Base-by-base conservation (phyloP, 169 alveolate species). In the Eimeria acervulina region DNA sequence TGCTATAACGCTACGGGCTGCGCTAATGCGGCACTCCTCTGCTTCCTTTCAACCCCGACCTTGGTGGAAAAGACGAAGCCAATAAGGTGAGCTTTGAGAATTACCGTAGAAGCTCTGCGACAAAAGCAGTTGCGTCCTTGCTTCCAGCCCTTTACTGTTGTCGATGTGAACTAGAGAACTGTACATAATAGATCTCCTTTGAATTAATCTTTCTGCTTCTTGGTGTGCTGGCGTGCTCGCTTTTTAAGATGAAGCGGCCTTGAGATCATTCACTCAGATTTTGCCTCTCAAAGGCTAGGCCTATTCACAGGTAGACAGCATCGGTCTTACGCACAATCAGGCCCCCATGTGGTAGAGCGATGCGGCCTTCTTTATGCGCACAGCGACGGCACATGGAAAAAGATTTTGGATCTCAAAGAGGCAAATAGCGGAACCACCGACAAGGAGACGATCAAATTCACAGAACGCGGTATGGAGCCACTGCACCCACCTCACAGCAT, bases 1-100 rank as follows among this genome's bases (percentile, higher is more conserved):
- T 85, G 93, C 80, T 59, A 59, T 47, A 23, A 85, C 59, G 93
- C 93, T 28, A 85, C 93, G 17, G 93, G 93, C 8, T 85, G 93
- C 63, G 31, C 8, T 1, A 85, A 85, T 13, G 17, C 66, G 5
- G 93, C 81, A 3, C 81, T 85, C 63, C 36, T 85, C 17, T 85
- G 93, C 42, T 33, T 85, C n/a, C 76, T 85, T 4, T 33, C 47
- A 6, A 72, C 13, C 59, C 59, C 76, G 10, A 85, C 93, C 33
- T 42, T 85, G 51, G 93, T 85, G 31, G 40, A 85, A 42, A 5
- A 12, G 15, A 8, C 6, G 0, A 8, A 33, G 38, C 93, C 93
- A 40, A 85, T 85, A 59, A 85, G 93, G 93, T 85, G 61, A 0
- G 81, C 33, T 0, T 26, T 31, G 21, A 33, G 21, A 21, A 51